Percentiles rank a stretch among this genome's conserved stretches.
Evolutionary conservation across 768 basidiomycete species (phyloP).

Genomic region (Trametes cinnabarina): DNA sequence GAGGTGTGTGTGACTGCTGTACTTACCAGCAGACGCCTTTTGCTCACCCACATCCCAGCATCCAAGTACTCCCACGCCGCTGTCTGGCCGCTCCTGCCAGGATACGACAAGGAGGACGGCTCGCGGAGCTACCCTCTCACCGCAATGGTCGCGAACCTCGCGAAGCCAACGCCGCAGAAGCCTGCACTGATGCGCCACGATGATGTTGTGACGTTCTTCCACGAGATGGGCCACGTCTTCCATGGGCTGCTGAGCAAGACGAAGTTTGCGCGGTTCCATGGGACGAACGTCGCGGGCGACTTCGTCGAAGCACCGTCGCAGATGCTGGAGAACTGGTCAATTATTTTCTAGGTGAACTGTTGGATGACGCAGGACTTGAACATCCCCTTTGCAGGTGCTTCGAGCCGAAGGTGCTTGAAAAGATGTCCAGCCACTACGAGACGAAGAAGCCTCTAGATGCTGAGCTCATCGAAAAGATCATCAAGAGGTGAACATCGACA

Average conservation of each 20-base stretch:
- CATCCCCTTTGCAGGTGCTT: constrained; percentile 53
- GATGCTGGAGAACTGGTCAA: constrained; percentile 88
- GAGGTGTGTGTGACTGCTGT: constrained; percentile 45
- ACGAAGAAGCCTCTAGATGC: constrained; percentile 64
- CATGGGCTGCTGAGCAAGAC: constrained; percentile 63
- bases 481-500: constrained; percentile 56
- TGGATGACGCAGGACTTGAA: neutral
- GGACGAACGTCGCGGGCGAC: constrained; percentile 57
- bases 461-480: constrained; percentile 75
- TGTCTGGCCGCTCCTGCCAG: constrained; percentile 74
- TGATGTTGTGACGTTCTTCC: constrained; percentile 89
- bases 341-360: neutral
- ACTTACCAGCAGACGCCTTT: neutral
- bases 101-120: constrained; percentile 56
- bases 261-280: constrained; percentile 76
- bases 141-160: constrained; percentile 90
- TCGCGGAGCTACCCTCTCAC: constrained; percentile 69
- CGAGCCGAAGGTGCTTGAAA: constrained; percentile 72
- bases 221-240: constrained; percentile 70
- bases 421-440: constrained; percentile 81
- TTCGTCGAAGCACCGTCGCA: constrained; percentile 90
- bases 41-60: constrained; percentile 35
- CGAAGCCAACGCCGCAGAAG: constrained; percentile 76
- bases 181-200: constrained; percentile 86
- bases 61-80: constrained; percentile 86